phyloP scores from a whole-genome alignment of 2,329 filamentous ascomycete species.

The Metarhizium humberi region DNA sequence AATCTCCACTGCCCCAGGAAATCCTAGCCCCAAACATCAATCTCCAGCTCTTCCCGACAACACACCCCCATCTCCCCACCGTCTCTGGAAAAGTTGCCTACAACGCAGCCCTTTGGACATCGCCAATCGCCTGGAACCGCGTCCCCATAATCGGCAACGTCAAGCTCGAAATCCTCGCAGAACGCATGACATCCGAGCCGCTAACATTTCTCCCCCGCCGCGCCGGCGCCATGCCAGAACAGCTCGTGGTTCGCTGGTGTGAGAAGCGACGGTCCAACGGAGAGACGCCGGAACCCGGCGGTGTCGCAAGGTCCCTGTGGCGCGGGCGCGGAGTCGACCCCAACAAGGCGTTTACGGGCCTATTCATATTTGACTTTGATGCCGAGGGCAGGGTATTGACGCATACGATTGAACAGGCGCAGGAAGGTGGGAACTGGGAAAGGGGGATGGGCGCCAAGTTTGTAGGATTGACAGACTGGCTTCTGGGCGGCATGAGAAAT shows the following conservation, averaged over 20 bases:
- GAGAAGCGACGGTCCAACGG: slow-evolving; percentile 24
- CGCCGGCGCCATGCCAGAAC: slow-evolving; percentile 56
- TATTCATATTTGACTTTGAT: slow-evolving; percentile 97
- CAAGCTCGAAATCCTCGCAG: slow-evolving; percentile 75
- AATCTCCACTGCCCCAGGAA: slow-evolving; percentile 60
- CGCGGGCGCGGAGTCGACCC: slow-evolving; percentile 33
- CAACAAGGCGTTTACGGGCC: slow-evolving; percentile 72
- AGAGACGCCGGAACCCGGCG: slow-evolving; percentile 23
- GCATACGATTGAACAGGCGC: slow-evolving; percentile 90
- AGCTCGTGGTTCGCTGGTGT: slow-evolving; percentile 86
- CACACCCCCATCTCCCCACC: slow-evolving; percentile 81
- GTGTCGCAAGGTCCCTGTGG: slow-evolving; percentile 34
- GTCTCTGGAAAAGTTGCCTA: slow-evolving; percentile 88
- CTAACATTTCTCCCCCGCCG: slow-evolving; percentile 36
- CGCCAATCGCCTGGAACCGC: slow-evolving; percentile 90
- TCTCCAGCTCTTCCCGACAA: slow-evolving; percentile 62
- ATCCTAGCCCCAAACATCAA: slow-evolving; percentile 68
- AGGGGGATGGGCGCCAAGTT: slow-evolving; percentile 71
- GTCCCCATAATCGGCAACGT: slow-evolving; percentile 88
- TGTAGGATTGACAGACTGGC: slow-evolving; percentile 88
- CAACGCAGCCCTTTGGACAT: slow-evolving; percentile 88
- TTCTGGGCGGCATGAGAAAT: slow-evolving; percentile 62
- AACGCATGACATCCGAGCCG: slow-evolving; percentile 67
- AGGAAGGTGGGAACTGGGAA: slow-evolving; percentile 77
- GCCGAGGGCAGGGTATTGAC: slow-evolving; percentile 71